phyloP scores from a whole-genome alignment of 208 protist genomes.

The Acanthamoeba quina region DNA sequence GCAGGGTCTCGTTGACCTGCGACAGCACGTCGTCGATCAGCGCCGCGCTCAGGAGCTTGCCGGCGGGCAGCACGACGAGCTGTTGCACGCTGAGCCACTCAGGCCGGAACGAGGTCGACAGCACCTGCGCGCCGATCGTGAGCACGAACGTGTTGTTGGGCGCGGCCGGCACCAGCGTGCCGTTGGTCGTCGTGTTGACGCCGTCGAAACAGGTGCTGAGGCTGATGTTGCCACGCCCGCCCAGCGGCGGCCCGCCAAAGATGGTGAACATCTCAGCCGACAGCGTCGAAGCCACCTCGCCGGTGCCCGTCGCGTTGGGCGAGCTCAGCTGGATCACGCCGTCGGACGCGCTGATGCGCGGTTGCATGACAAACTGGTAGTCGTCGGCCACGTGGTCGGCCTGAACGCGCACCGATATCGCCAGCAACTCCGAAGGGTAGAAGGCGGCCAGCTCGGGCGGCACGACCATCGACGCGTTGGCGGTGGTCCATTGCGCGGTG shows the following conservation, averaged over 20 bases:
- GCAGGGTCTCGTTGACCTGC: conserved; percentile 15
- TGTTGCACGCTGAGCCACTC: not conserved
- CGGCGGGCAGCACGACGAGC: not conserved
- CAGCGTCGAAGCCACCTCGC: not conserved
- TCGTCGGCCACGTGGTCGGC: not conserved
- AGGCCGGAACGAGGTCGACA: not conserved
- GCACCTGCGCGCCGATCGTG: conserved; percentile 36
- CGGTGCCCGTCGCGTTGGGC: not conserved
- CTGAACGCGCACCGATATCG: not conserved
- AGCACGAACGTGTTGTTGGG: conserved; percentile 60
- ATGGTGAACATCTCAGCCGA: conserved; percentile 26
- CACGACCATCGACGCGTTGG: not conserved
- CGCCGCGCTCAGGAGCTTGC: conserved; percentile 50
- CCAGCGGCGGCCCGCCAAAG: conserved; percentile 28
- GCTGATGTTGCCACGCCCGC: conserved; percentile 58
- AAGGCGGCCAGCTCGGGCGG: conserved; percentile 18
- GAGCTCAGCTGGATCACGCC: not conserved
- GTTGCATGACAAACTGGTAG: not conserved
- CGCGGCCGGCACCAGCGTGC: conserved; percentile 21
- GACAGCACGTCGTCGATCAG: conserved; percentile 18
- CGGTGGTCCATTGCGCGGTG: not conserved
- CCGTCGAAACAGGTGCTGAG: conserved; percentile 21
- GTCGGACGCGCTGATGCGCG: not conserved
- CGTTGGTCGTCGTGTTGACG: not conserved
- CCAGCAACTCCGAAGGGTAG: not conserved